These are phyloP conservation scores for Cymbopogon citratus DNA, from an alignment of 176 grass and related monocot species.

Conservation along the genomic window DNA sequence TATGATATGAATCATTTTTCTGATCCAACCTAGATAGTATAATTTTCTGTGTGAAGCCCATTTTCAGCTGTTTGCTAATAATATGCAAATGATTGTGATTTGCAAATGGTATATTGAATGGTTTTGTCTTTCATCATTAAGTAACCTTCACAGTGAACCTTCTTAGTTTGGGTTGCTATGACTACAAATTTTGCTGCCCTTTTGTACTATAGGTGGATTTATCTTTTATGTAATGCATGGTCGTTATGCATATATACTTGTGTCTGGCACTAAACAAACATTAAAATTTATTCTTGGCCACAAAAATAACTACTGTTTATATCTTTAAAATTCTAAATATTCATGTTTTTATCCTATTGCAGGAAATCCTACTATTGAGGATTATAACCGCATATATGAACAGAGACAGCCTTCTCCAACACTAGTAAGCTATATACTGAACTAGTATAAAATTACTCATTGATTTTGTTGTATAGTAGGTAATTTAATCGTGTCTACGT, in stretches of 20 bases:
- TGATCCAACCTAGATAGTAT: neutral
- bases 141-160: neutral
- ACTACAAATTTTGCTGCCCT: neutral
- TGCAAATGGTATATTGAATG: neutral
- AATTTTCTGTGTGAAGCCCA: neutral
- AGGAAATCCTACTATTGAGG: neutral
- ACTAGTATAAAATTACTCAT: neutral
- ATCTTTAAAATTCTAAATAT: neutral
- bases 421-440: neutral
- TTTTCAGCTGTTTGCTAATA: neutral
- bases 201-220: neutral
- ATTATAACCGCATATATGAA: slow-evolving; percentile 3
- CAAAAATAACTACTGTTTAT: neutral
- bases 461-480: neutral
- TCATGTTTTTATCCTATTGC: slow-evolving; percentile 1
- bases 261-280: neutral
- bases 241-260: neutral
- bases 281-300: neutral
- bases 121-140: neutral
- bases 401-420: neutral
- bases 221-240: neutral
- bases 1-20: neutral
- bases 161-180: neutral
- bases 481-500: neutral
- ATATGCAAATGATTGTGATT: neutral